Evolutionary conservation across 768 basidiomycete species (phyloP).

Genomic region (Mycena amicta): DNA sequence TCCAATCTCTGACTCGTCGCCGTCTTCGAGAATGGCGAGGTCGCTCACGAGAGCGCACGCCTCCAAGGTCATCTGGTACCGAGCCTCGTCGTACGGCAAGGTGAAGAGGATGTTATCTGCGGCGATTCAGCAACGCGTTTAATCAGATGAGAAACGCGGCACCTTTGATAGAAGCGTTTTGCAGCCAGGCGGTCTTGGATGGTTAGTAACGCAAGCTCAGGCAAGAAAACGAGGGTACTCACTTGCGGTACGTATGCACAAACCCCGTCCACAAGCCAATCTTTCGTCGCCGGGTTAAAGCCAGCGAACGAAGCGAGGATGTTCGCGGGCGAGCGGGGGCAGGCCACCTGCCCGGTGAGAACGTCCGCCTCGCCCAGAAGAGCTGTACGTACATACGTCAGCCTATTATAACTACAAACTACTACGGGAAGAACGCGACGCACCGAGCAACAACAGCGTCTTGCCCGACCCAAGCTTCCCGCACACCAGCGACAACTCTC

Average conservation of each 20-base stretch:
- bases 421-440: slow-evolving; percentile 5
- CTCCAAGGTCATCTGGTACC: slow-evolving; percentile 56
- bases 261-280: slow-evolving; percentile 77
- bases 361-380: slow-evolving; percentile 88
- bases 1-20: slow-evolving; percentile 84
- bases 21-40: slow-evolving; percentile 84
- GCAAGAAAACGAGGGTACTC: slow-evolving; percentile 14
- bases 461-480: slow-evolving; percentile 91
- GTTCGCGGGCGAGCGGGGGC: slow-evolving; percentile 84
- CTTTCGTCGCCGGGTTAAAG: slow-evolving; percentile 43
- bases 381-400: slow-evolving; percentile 59
- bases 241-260: slow-evolving; percentile 89
- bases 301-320: slow-evolving; percentile 61
- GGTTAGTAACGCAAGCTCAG: slow-evolving; percentile 56
- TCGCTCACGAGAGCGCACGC: slow-evolving; percentile 72
- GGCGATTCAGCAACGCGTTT: not conserved
- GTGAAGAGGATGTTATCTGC: slow-evolving; percentile 38
- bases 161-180: slow-evolving; percentile 53
- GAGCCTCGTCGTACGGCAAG: slow-evolving; percentile 38
- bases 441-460: slow-evolving; percentile 74
- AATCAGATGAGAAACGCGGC: not conserved
- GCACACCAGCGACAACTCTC: slow-evolving; percentile 83
- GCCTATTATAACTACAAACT: not conserved
- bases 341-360: slow-evolving; percentile 74
- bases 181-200: slow-evolving; percentile 58